phyloP scores from a whole-genome alignment of 176 grass and related monocot species.

The Eleusine indica region DNA sequence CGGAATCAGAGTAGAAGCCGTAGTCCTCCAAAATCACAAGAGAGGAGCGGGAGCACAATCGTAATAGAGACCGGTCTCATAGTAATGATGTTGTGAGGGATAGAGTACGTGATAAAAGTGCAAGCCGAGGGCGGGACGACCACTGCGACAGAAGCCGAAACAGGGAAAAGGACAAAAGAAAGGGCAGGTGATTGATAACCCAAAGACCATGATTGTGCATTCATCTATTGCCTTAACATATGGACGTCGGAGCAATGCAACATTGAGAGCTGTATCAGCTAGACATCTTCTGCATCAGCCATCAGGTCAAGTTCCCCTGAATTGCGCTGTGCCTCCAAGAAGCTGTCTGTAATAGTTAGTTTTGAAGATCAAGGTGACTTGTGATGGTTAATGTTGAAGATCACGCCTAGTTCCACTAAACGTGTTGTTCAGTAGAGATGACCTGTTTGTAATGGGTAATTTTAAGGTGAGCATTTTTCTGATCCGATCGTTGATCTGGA shows the following conservation, averaged over 20 bases:
- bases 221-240: conserved; percentile 11
- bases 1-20: conserved; percentile 67
- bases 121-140: conserved; percentile 67
- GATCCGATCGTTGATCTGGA: not conserved
- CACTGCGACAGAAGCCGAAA: conserved; percentile 58
- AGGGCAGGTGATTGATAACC: conserved; percentile 51
- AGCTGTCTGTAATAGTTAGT: not conserved
- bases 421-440: too few species aligned
- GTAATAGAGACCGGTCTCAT: conserved; percentile 57
- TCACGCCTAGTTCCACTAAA: too few species aligned
- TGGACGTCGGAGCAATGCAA: not conserved
- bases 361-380: conserved; percentile 12
- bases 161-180: conserved; percentile 74
- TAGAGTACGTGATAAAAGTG: conserved; percentile 63
- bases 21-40: conserved; percentile 70
- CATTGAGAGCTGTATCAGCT: conserved; percentile 17
- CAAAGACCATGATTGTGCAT: not conserved
- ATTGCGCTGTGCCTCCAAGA: not conserved
- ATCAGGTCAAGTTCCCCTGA: conserved; percentile 5
- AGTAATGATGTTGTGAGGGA: conserved; percentile 57
- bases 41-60: conserved; percentile 53
- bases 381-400: not conserved
- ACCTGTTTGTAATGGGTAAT: too few species aligned
- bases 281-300: not conserved
- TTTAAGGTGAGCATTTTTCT: not conserved